phyloP scores from a whole-genome alignment of 208 protist species.

The Wallacemonas rigidus region DNA sequence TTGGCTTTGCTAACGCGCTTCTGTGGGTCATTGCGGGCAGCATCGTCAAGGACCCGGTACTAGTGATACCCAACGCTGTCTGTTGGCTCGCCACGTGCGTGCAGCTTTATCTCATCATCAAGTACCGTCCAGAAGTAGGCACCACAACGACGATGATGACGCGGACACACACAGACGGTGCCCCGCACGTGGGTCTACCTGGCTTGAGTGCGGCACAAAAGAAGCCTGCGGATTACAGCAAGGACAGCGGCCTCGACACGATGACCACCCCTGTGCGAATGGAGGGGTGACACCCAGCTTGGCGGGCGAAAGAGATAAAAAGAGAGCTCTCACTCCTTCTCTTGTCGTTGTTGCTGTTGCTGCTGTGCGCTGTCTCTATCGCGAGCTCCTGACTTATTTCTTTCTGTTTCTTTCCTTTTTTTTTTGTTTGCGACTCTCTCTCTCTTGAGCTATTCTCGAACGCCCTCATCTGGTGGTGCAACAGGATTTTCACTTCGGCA shows the following conservation, averaged over 20 bases:
- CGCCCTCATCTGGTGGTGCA: no score
- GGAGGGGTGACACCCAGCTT: not conserved
- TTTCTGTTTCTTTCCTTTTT: no score
- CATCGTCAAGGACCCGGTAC: constrained; percentile 15
- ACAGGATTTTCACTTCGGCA: no score
- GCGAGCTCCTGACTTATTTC: no score
- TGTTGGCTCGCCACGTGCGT: constrained; percentile 4
- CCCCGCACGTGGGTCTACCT: not conserved
- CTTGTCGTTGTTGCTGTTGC: no score
- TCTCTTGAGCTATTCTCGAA: no score
- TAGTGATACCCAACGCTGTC: constrained; percentile 16
- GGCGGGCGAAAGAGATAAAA: no score
- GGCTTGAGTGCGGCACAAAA: not conserved
- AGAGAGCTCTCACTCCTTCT: no score
- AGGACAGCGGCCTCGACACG: not conserved
- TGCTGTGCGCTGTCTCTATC: no score
- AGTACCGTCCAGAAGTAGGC: constrained; percentile 5
- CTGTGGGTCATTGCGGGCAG: constrained; percentile 21
- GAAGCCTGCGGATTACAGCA: not conserved
- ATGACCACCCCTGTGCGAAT: not conserved
- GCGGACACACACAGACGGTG: not conserved
- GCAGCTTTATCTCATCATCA: constrained; percentile 18
- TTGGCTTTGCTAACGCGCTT: constrained; percentile 21
- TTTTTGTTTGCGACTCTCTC: no score
- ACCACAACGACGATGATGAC: not conserved